Base-by-base conservation (phyloP, 1,284 basidiomycete species). In the Trametes hirsuta region DNA sequence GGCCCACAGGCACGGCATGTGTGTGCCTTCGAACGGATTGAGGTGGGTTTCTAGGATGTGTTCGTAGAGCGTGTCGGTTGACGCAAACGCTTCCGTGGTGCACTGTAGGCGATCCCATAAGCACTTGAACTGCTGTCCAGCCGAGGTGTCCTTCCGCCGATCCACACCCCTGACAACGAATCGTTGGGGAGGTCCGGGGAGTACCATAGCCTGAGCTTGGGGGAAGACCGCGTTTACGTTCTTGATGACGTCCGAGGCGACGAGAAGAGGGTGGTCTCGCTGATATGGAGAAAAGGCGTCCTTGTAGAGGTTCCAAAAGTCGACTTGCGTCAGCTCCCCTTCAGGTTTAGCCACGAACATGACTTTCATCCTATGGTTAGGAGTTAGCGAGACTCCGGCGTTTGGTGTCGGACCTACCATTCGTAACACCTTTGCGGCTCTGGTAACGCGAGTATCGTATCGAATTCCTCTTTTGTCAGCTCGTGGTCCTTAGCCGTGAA, bases 271-370 rank as follows among this genome's bases (percentile, higher is more conserved):
- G 58, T 82, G 77, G 46, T 80, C 78, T 8, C 87, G 84, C 57
- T 79, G 73, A 65, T 79, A 81, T 0, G 82, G 83, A 11, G 79
- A 75, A 68, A 91, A 91, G 0, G 77, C 81, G 60, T 91, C 88
- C 68, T 90, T 90, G 76, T 96, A 96, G 12, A 93, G 79, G 58
- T 85, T 91, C 93, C 93, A 96, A 65, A 96, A 91, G 63, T 93
- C 91, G 55, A 95, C 92, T 74, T 96, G 94, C 0, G 93, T 94
- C 47, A 95, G 77, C 68, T 94, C 92, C 8, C 86, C 85, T 2
- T 88, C 84, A 1, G 84, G 72, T 59, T 87, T 85, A 21, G 84
- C 76, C 10, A 87, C 79, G 68, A 94, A 95, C 81, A 94, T 87
- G 10, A 79, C 73, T 68, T 84, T 86, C 90, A 96, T 94, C 93